These are phyloP conservation scores for Podospora pseudocomata DNA, from an alignment of 495 filamentous ascomycete species.

Conservation along the genomic window DNA sequence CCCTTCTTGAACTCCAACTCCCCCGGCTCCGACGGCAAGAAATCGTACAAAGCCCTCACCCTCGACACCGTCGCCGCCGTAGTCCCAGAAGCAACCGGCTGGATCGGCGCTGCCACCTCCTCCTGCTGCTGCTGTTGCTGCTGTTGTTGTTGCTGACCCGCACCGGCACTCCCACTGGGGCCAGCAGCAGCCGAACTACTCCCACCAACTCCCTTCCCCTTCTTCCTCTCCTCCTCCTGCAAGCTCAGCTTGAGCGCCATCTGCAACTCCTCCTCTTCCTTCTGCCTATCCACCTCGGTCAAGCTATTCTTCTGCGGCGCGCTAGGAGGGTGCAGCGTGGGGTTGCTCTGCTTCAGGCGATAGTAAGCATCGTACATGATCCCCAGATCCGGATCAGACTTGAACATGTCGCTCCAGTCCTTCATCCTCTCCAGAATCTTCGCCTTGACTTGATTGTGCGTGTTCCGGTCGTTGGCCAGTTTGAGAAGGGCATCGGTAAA, in stretches of 20 bases:
- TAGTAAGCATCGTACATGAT: slow-evolving; percentile 97
- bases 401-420: slow-evolving; percentile 94
- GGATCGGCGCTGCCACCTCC: slow-evolving; percentile 35
- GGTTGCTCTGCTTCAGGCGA: slow-evolving; percentile 80
- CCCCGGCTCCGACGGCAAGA: slow-evolving; percentile 86
- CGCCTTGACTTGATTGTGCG: slow-evolving; percentile 91
- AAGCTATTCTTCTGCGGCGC: slow-evolving; percentile 89
- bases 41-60: slow-evolving; percentile 91
- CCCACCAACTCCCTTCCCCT: slow-evolving; percentile 27
- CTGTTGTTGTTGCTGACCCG: slow-evolving; percentile 15
- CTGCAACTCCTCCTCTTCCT: slow-evolving; percentile 96
- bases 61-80: slow-evolving; percentile 97
- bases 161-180: slow-evolving; percentile 1
- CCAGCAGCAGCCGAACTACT: slow-evolving; percentile 29
- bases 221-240: slow-evolving; percentile 68
- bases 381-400: slow-evolving; percentile 82
- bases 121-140: slow-evolving; percentile 25
- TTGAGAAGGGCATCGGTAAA: slow-evolving; percentile 94
- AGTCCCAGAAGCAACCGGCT: slow-evolving; percentile 54
- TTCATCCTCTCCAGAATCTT: slow-evolving; percentile 96
- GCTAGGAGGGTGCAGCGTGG: slow-evolving; percentile 85
- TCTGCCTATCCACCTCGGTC: slow-evolving; percentile 83
- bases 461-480: slow-evolving; percentile 89
- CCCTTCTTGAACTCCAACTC: slow-evolving; percentile 96
- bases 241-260: slow-evolving; percentile 91